Evolutionary conservation across 345 rosid genomes (phyloP), one percentile per base, ranked within the genome.

Genomic region (Citrus unshiu): DNA sequence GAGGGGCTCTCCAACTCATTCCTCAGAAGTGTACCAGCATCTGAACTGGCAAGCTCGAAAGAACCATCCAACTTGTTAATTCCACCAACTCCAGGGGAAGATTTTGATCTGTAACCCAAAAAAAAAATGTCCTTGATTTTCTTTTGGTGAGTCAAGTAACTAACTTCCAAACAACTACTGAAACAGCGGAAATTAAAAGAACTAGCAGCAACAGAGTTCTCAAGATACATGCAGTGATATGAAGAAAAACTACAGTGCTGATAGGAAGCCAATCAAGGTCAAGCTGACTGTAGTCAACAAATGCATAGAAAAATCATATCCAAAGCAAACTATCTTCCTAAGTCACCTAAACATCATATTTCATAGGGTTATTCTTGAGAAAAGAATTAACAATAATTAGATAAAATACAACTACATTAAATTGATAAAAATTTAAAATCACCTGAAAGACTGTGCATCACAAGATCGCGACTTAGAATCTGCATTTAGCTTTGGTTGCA

Each of bases 381-480:
- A 56, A 35, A 19, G 32, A 60, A 59, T 37, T 29, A 35, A 19
- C 34, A 35, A 60, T 61, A 40, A 60, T 57, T 68, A 2, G 32
- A 25, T 25, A n/a, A 72, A 54, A 18, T 54, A 54, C 22, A 54
- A 54, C 7, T 54, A 18, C 22, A 54, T 58, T 24, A 76, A 21
- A 13, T 76, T 22, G 24, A 22, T 68, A 24, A 24, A 68, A 58
- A 39, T 16, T 78, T 30, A 56, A 77, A 73, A 76, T 73, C 85
- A 94, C 99, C 99, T 93, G 90, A 87, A 92, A 76, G 81, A 75
- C 78, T 87, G 94, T 72, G 87, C 82, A 87, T 94, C 97, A 83
- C 90, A 87, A 75, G 93, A 84, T 49, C 89, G 89, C 81, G 87
- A 75, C 93, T 91, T 93, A 68, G 94, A 85, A 78, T 91, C 98